These are phyloP conservation scores for Chaetomiaceae sp. DNA, from an alignment of 2,329 filamentous ascomycete genomes.

Conservation along the genomic window DNA sequence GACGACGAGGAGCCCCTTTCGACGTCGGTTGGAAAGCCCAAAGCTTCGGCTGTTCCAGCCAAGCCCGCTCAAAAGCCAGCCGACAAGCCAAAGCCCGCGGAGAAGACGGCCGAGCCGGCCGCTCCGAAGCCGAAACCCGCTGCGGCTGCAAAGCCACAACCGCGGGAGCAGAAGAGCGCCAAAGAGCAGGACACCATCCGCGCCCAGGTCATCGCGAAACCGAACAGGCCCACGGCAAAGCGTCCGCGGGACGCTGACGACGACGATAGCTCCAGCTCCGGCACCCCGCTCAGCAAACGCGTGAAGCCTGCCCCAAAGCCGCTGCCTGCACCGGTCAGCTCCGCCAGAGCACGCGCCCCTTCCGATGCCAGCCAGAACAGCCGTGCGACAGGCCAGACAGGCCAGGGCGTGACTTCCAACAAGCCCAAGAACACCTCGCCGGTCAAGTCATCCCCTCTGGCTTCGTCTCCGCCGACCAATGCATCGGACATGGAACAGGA, in stretches of 20 bases:
- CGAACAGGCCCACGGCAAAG: conserved; percentile 41
- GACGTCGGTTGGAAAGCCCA: conserved; percentile 30
- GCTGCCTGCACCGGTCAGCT: conserved; percentile 11
- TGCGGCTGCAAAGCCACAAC: conserved; percentile 22
- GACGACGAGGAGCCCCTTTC: conserved; percentile 46
- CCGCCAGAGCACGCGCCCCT: conserved; percentile 39
- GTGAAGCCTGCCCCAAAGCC: conserved; percentile 39
- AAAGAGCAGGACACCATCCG: conserved; percentile 34
- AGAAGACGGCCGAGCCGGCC: conserved; percentile 26
- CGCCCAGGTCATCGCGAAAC: conserved; percentile 26
- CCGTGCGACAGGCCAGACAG: conserved; percentile 33
- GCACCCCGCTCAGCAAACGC: conserved; percentile 55
- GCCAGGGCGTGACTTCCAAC: conserved; percentile 11
- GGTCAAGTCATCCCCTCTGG: conserved; percentile 58
- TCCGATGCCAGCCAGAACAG: conserved; percentile 48
- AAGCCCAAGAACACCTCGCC: conserved; percentile 36
- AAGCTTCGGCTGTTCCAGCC: conserved; percentile 10
- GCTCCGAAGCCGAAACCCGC: conserved; percentile 38
- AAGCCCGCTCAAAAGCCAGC: conserved; percentile 26
- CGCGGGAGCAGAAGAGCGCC: conserved; percentile 19
- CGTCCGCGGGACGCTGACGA: conserved; percentile 49
- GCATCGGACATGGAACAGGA: conserved; percentile 56
- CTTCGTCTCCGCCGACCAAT: conserved; percentile 62
- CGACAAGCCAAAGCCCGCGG: conserved; percentile 24
- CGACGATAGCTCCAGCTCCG: conserved; percentile 57